These are phyloP conservation scores for Pseudopithomyces maydicus DNA, from an alignment of 2,329 filamentous ascomycete species.

Conservation along the genomic window DNA sequence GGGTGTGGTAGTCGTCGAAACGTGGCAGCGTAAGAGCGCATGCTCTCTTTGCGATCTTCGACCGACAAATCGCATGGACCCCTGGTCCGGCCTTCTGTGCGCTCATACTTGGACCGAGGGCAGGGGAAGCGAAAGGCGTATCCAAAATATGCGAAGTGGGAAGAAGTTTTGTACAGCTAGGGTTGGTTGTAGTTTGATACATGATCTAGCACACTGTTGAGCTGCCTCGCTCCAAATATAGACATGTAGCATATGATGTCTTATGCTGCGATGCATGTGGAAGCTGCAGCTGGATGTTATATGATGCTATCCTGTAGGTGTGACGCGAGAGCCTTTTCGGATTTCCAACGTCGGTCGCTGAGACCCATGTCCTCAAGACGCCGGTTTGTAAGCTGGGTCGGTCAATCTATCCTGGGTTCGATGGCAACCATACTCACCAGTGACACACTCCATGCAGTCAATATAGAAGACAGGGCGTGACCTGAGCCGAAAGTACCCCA, in stretches of 20 bases:
- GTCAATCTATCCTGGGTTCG: too few relatives aligned
- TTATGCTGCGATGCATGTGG: too few relatives aligned
- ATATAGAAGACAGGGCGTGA: background rate
- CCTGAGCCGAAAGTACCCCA: background rate
- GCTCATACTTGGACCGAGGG: constrained; percentile 1
- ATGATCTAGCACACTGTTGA: background rate
- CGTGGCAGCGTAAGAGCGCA: constrained; percentile 10
- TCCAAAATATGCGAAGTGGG: constrained; percentile 10
- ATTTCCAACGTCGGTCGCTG: too few relatives aligned
- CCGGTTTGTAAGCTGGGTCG: too few relatives aligned
- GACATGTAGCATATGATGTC: too few relatives aligned
- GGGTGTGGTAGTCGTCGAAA: background rate
- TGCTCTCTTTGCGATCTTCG: constrained; percentile 11
- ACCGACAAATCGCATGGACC: background rate
- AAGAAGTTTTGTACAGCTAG: background rate
- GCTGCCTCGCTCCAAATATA: too few relatives aligned
- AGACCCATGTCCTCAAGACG: too few relatives aligned
- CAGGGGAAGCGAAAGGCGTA: background rate
- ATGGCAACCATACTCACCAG: background rate
- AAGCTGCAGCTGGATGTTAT: too few relatives aligned
- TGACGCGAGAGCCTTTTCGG: too few relatives aligned
- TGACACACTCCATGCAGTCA: background rate
- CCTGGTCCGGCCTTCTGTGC: background rate
- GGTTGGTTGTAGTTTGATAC: background rate
- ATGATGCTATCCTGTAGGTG: too few relatives aligned